Percentiles rank a stretch among this genome's conserved stretches.
These are phyloP conservation scores for Chionographis japonica DNA, from an alignment of 106 monocot species.

Conservation along the genomic window DNA sequence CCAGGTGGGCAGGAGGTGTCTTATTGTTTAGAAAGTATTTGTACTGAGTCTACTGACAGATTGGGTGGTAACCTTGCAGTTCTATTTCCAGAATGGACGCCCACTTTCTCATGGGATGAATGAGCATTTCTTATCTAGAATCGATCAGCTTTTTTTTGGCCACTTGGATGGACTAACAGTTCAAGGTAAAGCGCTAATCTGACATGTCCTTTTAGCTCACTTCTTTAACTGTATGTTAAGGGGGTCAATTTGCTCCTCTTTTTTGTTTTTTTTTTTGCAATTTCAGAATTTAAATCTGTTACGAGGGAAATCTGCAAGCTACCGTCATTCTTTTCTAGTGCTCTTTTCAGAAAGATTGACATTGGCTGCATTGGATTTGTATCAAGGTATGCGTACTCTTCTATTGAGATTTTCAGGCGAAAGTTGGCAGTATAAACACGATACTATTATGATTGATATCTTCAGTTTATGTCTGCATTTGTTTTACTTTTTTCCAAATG, in stretches of 20 bases:
- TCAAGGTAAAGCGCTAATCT: constrained; percentile 42
- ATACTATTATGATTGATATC: too few relatives aligned
- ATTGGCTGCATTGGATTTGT: constrained; percentile 49
- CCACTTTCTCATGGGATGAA: constrained; percentile 78
- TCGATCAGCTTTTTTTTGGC: constrained; percentile 74
- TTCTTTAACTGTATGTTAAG: neutral
- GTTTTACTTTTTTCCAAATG: too few relatives aligned
- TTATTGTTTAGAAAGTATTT: too few relatives aligned
- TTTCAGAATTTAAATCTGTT: constrained; percentile 64
- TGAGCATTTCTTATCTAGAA: constrained; percentile 68
- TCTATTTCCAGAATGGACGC: constrained; percentile 84
- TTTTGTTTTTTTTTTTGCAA: constrained; percentile 3
- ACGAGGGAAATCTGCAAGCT: constrained; percentile 89
- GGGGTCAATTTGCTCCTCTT: neutral
- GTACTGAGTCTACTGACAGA: constrained; percentile 8
- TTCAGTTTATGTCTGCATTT: too few relatives aligned
- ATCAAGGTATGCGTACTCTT: constrained; percentile 41
- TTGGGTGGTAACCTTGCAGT: constrained; percentile 40
- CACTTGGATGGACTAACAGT: constrained; percentile 69
- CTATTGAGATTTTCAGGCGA: neutral
- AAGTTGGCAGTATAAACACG: too few relatives aligned
- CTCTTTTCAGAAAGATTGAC: constrained; percentile 83
- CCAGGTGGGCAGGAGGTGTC: too few relatives aligned
- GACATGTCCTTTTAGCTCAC: neutral
- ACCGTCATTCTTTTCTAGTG: constrained; percentile 74